Evolutionary conservation across 495 filamentous ascomycete genomes (phyloP).

Genomic region (Penicillium diatomitis): DNA sequence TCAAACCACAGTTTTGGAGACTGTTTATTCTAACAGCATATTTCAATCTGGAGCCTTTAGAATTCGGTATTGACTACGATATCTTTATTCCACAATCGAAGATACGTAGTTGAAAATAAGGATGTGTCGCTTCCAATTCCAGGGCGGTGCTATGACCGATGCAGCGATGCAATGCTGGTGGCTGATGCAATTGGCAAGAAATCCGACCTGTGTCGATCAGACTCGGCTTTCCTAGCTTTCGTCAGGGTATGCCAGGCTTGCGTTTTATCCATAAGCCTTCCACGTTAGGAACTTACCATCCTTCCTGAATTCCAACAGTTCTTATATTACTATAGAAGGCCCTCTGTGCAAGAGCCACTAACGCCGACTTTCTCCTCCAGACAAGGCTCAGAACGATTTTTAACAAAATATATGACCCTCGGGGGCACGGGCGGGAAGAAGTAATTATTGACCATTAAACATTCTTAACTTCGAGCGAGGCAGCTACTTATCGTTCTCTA

Average conservation of each 20-base stretch:
- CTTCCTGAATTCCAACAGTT: conserved; percentile 8
- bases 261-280: not conserved
- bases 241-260: not conserved
- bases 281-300: not conserved
- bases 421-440: too few relatives aligned
- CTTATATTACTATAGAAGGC: conserved; percentile 5
- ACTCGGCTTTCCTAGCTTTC: conserved; percentile 1
- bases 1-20: not conserved
- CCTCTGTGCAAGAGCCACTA: too few relatives aligned
- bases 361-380: too few relatives aligned
- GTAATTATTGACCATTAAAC: too few relatives aligned
- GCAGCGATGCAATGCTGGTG: conserved; percentile 4
- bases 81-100: not conserved
- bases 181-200: conserved; percentile 5
- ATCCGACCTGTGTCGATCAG: not conserved
- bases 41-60: not conserved
- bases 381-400: too few relatives aligned
- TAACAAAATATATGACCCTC: too few relatives aligned
- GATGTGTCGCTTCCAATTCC: not conserved
- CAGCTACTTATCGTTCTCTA: too few relatives aligned
- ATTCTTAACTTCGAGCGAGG: too few relatives aligned
- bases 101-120: not conserved
- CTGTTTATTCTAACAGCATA: not conserved
- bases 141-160: conserved; percentile 4
- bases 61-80: not conserved